phyloP scores from a whole-genome alignment of 2,329 filamentous ascomycete species.

The Colletotrichum spinosum region DNA sequence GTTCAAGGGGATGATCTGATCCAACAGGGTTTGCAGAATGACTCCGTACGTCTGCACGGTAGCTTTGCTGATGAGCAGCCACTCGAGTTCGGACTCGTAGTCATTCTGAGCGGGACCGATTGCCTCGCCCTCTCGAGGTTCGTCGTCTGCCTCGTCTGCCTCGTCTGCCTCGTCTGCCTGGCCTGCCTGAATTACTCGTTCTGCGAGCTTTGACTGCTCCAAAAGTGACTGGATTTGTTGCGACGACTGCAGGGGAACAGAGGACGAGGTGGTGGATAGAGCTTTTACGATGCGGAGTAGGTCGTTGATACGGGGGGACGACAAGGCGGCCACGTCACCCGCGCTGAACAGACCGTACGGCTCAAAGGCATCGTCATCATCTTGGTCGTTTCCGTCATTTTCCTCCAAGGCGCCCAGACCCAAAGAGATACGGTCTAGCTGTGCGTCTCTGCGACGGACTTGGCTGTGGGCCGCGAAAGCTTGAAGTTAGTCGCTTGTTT shows the following conservation, averaged over 20 bases:
- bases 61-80: constrained; percentile 91
- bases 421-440: constrained; percentile 72
- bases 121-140: no score
- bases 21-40: constrained; percentile 80
- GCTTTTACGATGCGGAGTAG: constrained; percentile 77
- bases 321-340: constrained; percentile 54
- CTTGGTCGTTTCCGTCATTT: constrained; percentile 12
- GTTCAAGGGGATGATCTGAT: constrained; percentile 84
- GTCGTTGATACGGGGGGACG: constrained; percentile 67
- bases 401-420: constrained; percentile 41
- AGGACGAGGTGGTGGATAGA: constrained; percentile 76
- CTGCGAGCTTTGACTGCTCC: constrained; percentile 67
- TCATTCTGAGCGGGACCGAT: neutral
- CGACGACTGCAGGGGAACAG: constrained; percentile 70
- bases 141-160: constrained; percentile 24
- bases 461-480: constrained; percentile 56
- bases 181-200: constrained; percentile 42
- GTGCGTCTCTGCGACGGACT: constrained; percentile 72
- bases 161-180: constrained; percentile 41
- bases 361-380: constrained; percentile 43
- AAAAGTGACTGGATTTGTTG: constrained; percentile 72
- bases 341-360: constrained; percentile 45
- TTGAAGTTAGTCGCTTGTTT: constrained; percentile 27
- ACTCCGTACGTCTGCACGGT: constrained; percentile 91
- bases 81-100: constrained; percentile 81